A percentile compares a stretch with the other conserved stretches of the same genome.
Conservation (phyloP, 2,329 filamentous ascomycete genomes). For the Geosmithia flava region DNA sequence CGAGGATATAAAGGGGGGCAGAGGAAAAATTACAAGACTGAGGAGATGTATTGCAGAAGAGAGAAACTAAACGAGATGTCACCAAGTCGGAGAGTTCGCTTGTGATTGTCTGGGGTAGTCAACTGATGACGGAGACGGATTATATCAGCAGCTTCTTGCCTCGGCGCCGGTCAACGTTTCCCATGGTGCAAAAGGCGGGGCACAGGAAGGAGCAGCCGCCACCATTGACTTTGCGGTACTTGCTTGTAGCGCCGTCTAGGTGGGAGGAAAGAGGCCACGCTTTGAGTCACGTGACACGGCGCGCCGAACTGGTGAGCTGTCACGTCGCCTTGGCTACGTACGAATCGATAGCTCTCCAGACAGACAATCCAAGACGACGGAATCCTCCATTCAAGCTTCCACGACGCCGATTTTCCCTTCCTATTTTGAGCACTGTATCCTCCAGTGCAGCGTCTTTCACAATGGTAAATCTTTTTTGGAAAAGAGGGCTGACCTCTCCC, state of each 20-base stretch:
- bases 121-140: neutral
- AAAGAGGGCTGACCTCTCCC: neutral
- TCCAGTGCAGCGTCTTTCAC: neutral
- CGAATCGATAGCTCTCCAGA: neutral
- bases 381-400: neutral
- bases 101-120: neutral
- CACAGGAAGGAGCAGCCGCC: neutral
- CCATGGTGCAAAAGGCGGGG: too few species aligned
- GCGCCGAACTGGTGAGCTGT: neutral
- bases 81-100: neutral
- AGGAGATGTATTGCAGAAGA: neutral
- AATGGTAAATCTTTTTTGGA: slow-evolving; percentile 3
- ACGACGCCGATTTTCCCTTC: neutral
- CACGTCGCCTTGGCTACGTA: neutral
- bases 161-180: neutral
- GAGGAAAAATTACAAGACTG: neutral
- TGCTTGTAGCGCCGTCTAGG: too few species aligned
- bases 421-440: neutral
- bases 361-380: neutral
- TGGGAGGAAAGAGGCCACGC: neutral
- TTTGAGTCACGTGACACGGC: neutral
- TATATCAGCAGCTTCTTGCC: neutral
- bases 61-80: neutral
- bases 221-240: too few species aligned
- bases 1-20: neutral